phyloP scores from a whole-genome alignment of 2,329 filamentous ascomycete species.

The Aspergillus sojae region DNA sequence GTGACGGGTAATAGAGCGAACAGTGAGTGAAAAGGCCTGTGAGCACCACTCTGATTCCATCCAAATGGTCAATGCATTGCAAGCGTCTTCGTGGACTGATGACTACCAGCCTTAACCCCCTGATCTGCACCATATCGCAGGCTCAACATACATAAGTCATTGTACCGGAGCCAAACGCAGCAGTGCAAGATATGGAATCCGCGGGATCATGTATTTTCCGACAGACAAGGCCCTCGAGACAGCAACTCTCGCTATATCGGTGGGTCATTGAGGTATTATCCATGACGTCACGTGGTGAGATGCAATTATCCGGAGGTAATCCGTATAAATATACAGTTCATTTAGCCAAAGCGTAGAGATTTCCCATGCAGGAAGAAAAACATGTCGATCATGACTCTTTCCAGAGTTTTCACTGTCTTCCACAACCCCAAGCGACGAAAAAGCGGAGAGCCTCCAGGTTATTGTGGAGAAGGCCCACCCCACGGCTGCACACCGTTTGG shows the following conservation, averaged over 20 bases:
- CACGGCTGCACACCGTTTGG: background rate
- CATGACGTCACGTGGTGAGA: background rate
- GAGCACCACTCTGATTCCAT: too few species aligned
- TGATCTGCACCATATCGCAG: too few species aligned
- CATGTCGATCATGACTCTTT: background rate
- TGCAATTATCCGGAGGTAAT: background rate
- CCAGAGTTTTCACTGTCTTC: background rate
- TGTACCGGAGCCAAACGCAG: too few species aligned
- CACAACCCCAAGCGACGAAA: background rate
- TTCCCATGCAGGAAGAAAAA: background rate
- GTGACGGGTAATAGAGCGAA: too few species aligned
- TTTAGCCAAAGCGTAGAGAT: background rate
- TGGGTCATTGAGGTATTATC: background rate
- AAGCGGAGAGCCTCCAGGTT: background rate
- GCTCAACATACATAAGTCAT: too few species aligned
- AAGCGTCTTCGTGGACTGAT: too few species aligned
- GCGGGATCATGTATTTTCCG: too few species aligned
- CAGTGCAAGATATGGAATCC: too few species aligned
- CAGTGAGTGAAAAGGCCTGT: too few species aligned
- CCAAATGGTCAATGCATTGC: too few species aligned
- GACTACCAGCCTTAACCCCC: too few species aligned
- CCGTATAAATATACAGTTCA: background rate
- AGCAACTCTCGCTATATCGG: background rate
- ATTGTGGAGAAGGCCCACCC: background rate
- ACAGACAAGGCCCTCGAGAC: background rate